phyloP scores from a whole-genome alignment of 352 stramenopile genomes.

The Phytophthora podocarpi region DNA sequence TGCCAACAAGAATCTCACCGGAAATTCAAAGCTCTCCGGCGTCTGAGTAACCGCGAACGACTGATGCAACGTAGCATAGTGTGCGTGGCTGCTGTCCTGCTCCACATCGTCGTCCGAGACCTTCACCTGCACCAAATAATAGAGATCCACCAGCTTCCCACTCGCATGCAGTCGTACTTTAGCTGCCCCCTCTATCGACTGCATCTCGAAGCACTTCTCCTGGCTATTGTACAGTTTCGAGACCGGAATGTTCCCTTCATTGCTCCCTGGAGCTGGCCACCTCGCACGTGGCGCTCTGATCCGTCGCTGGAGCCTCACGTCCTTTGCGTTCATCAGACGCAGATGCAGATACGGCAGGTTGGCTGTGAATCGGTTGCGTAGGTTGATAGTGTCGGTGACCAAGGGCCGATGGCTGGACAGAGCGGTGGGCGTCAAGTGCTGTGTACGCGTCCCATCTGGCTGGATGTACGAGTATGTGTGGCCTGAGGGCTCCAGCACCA shows the following conservation, averaged over 20 bases:
- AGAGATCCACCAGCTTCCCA: constrained; percentile 45
- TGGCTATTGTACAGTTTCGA: constrained; percentile 37
- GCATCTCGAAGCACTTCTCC: constrained; percentile 54
- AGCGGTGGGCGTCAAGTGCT: constrained; percentile 64
- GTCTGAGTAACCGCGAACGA: constrained; percentile 40
- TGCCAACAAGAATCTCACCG: constrained; percentile 41
- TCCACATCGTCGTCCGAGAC: constrained; percentile 20
- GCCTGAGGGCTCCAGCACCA: constrained; percentile 66
- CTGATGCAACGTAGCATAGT: constrained; percentile 53
- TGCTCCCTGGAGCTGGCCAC: constrained; percentile 34
- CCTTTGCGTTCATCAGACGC: constrained; percentile 10
- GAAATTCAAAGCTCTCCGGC: constrained; percentile 43
- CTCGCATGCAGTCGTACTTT: constrained; percentile 43
- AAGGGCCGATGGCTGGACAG: constrained; percentile 51
- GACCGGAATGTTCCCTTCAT: constrained; percentile 25
- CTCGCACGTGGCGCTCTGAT: constrained; percentile 27
- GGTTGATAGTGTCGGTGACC: constrained; percentile 44
- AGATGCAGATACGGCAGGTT: constrained; percentile 55
- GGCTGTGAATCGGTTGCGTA: constrained; percentile 58
- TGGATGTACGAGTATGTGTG: constrained; percentile 67
- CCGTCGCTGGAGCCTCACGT: constrained; percentile 27
- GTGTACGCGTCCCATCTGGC: constrained; percentile 47
- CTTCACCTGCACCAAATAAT: constrained; percentile 46
- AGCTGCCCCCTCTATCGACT: constrained; percentile 69
- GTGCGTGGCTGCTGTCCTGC: constrained; percentile 20